These are phyloP conservation scores for Nicotiana tomentosiformis DNA, from an alignment of 257 asterid genomes.

Conservation along the genomic window DNA sequence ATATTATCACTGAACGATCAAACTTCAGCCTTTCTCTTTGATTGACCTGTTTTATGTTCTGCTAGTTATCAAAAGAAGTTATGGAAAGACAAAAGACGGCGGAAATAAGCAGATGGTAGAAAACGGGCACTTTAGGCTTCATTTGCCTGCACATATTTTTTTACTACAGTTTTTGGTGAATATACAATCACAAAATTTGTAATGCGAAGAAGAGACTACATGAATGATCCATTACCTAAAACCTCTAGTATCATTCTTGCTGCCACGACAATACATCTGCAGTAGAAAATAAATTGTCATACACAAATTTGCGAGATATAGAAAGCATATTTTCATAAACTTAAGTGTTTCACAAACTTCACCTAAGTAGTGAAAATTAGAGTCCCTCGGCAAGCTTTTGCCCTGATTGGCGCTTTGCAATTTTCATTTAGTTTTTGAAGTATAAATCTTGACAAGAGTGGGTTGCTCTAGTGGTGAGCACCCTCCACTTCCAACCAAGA, in stretches of 20 bases:
- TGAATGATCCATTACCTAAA: slow-evolving; percentile 50
- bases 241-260: slow-evolving; percentile 84
- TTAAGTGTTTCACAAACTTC: background rate
- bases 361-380: background rate
- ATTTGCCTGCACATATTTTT: background rate
- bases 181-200: background rate
- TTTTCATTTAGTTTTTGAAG: background rate
- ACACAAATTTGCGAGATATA: slow-evolving; percentile 11
- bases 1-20: too few species aligned
- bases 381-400: background rate
- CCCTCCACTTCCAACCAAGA: too few species aligned
- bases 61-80: background rate
- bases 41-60: background rate
- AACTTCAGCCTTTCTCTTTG: background rate
- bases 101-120: background rate
- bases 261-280: slow-evolving; percentile 94
- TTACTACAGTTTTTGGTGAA: background rate
- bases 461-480: too few species aligned
- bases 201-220: background rate
- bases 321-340: background rate
- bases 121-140: too few species aligned
- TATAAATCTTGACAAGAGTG: background rate
- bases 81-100: background rate
- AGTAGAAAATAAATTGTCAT: slow-evolving; percentile 15
- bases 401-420: background rate